Percentiles rank a stretch among this genome's conserved stretches.
phyloP scores from a whole-genome alignment of 2,329 filamentous ascomycete species.

The Niveomyces coronatus region DNA sequence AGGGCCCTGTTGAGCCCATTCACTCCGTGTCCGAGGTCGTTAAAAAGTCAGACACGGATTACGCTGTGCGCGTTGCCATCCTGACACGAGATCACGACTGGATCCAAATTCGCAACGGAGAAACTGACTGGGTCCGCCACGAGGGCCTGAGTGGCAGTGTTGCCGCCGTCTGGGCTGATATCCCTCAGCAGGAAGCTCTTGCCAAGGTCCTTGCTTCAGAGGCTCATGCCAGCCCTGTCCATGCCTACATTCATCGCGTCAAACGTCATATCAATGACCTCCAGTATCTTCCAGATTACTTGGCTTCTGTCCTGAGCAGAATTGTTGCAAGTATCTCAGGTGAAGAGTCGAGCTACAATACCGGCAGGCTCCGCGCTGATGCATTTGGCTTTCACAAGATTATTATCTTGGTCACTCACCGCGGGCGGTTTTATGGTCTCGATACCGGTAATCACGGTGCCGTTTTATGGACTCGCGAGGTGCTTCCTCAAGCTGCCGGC shows the following conservation, averaged over 20 bases:
- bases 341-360: conserved; percentile 35
- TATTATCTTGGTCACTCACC: conserved; percentile 67
- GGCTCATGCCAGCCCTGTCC: conserved; percentile 66
- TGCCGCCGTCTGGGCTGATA: conserved; percentile 70
- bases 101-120: conserved; percentile 75
- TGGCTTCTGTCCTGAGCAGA: conserved; percentile 57
- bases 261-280: conserved; percentile 74
- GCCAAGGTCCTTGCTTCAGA: conserved; percentile 77
- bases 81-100: conserved; percentile 63
- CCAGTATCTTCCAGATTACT: conserved; percentile 61
- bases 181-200: conserved; percentile 61
- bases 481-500: conserved; percentile 44
- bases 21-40: conserved; percentile 77
- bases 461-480: conserved; percentile 65
- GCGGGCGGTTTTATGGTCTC: conserved; percentile 70
- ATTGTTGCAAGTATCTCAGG: conserved; percentile 56
- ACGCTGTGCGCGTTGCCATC: conserved; percentile 68
- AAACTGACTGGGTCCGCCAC: conserved; percentile 65
- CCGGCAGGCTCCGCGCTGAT: conserved; percentile 48
- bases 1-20: conserved; percentile 36
- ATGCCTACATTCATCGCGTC: conserved; percentile 82
- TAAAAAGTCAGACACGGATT: conserved; percentile 54
- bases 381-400: conserved; percentile 85
- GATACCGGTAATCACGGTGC: conserved; percentile 65
- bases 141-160: conserved; percentile 76